Percentiles rank a stretch among this genome's conserved stretches.
Conservation (phyloP, 352 stramenopile species). For the Globisporangium uncinulatum region DNA sequence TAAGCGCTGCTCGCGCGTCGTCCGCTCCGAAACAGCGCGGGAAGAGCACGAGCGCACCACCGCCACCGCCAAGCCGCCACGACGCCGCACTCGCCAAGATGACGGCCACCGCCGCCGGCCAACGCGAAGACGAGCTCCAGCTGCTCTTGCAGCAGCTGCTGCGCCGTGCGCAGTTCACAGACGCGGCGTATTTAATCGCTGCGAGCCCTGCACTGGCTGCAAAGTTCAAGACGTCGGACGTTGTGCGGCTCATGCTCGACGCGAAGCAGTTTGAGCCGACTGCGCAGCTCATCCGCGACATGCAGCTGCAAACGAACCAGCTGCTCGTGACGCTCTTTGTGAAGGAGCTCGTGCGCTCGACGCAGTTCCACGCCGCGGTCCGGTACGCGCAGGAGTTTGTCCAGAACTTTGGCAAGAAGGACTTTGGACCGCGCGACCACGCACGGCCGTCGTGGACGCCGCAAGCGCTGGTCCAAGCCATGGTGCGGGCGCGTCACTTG, state of each 20-base stretch:
- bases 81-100: constrained; percentile 33
- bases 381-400: constrained; percentile 80
- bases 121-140: constrained; percentile 47
- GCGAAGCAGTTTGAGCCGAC: constrained; percentile 50
- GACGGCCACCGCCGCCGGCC: constrained; percentile 22
- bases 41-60: neutral
- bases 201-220: constrained; percentile 30
- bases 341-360: constrained; percentile 62
- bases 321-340: constrained; percentile 79
- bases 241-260: constrained; percentile 75
- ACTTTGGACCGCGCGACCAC: constrained; percentile 19
- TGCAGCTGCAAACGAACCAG: constrained; percentile 65
- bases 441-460: constrained; percentile 63
- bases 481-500: constrained; percentile 72
- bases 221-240: constrained; percentile 78
- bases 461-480: constrained; percentile 73
- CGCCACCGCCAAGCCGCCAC: constrained; percentile 6
- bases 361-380: constrained; percentile 66
- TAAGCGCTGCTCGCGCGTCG: constrained; percentile 6
- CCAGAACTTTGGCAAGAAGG: constrained; percentile 54
- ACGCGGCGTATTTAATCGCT: constrained; percentile 70
- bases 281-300: constrained; percentile 66
- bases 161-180: constrained; percentile 31
- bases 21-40: constrained; percentile 15
- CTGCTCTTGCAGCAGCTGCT: constrained; percentile 50